Conservation (phyloP, 768 basidiomycete species). For the Clitopilus passeckerianus region DNA sequence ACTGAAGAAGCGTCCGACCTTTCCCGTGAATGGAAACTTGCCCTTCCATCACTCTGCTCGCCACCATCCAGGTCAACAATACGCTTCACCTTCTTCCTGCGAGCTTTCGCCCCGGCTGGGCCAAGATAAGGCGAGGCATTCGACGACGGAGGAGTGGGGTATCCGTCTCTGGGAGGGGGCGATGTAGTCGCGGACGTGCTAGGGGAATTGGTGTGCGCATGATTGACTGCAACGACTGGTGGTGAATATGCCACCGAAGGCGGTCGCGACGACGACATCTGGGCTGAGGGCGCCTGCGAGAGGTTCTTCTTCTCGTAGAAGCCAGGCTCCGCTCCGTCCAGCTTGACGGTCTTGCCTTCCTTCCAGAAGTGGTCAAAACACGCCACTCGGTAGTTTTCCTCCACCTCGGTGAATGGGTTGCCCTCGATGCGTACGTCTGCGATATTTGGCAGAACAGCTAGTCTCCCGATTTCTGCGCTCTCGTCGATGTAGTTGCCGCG, state of each 20-base stretch:
- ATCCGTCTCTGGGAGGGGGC: slow-evolving; percentile 9
- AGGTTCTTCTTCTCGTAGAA: slow-evolving; percentile 69
- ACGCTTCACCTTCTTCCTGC: slow-evolving; percentile 63
- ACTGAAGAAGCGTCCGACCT: slow-evolving; percentile 23
- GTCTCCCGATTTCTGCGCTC: slow-evolving; percentile 76
- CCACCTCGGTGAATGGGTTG: slow-evolving; percentile 74
- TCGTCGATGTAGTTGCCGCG: slow-evolving; percentile 78
- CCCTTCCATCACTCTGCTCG: slow-evolving; percentile 25
- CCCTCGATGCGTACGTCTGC: slow-evolving; percentile 78
- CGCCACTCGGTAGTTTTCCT: slow-evolving; percentile 68
- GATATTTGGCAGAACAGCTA: slow-evolving; percentile 77
- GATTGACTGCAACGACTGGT: slow-evolving; percentile 54
- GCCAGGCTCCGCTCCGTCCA: slow-evolving; percentile 71
- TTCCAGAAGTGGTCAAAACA: slow-evolving; percentile 84
- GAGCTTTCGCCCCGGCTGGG: slow-evolving; percentile 34
- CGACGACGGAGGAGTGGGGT: slow-evolving; percentile 34
- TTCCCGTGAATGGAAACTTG: slow-evolving; percentile 23
- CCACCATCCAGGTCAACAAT: slow-evolving; percentile 73
- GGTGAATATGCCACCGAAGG: slow-evolving; percentile 51
- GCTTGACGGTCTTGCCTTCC: slow-evolving; percentile 71
- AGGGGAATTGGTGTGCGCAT: slow-evolving; percentile 18
- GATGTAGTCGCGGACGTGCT: slow-evolving; percentile 16
- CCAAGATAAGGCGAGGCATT: slow-evolving; percentile 39
- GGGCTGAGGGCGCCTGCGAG: slow-evolving; percentile 40
- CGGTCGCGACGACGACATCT: slow-evolving; percentile 46